Evolutionary conservation across 208 protist genomes (phyloP).

Genomic region (Wallacemonas sp.): DNA sequence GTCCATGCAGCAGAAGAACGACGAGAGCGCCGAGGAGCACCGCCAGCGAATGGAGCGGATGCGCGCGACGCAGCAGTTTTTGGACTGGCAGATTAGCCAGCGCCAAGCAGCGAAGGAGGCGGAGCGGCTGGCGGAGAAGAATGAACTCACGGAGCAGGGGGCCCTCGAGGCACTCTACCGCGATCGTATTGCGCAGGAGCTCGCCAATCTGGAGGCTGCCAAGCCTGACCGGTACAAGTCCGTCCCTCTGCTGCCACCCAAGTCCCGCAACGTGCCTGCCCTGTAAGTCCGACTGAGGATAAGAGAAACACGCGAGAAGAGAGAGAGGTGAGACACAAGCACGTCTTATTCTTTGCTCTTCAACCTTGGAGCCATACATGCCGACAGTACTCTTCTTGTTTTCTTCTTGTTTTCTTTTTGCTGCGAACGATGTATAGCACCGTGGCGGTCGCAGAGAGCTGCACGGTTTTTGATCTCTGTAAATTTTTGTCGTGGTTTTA

Average conservation of each 20-base stretch:
- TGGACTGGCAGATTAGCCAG: conserved; percentile 66
- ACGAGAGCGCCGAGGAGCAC: conserved; percentile 41
- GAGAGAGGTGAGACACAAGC: no score
- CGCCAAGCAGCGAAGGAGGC: conserved; percentile 45
- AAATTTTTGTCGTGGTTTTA: background rate
- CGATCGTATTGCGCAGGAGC: conserved; percentile 68
- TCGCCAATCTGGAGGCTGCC: conserved; percentile 76
- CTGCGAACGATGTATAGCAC: background rate
- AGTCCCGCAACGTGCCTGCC: conserved; percentile 29
- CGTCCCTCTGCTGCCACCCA: conserved; percentile 64
- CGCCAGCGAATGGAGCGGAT: conserved; percentile 40
- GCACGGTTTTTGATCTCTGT: background rate
- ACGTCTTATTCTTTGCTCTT: no score
- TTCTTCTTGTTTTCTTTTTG: conserved; percentile 14
- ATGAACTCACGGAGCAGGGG: conserved; percentile 63
- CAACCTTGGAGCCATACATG: no score
- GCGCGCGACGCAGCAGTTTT: conserved; percentile 71
- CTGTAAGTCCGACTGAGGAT: no score
- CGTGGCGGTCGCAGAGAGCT: background rate
- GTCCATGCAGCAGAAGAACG: conserved; percentile 30
- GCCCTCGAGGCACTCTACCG: conserved; percentile 52
- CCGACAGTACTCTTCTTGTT: conserved; percentile 1
- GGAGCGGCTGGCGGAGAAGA: conserved; percentile 33
- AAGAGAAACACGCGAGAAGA: no score
- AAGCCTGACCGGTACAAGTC: conserved; percentile 74